Evolutionary conservation across 495 filamentous ascomycete species (phyloP), one percentile per base, ranked within the genome.

Genomic region (Rhizodiscina lignyota): DNA sequence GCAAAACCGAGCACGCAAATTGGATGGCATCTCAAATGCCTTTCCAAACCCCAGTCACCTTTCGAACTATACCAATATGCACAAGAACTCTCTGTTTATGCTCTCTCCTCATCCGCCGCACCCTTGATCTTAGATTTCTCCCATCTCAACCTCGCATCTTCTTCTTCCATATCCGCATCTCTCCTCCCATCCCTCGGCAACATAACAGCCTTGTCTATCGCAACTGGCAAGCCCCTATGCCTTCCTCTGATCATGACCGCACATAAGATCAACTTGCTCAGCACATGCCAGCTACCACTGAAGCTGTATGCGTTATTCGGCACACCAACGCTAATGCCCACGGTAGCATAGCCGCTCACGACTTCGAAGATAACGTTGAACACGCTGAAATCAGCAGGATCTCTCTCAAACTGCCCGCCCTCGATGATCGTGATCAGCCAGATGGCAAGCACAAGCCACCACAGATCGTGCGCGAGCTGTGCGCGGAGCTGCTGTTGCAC

Each of bases 311-410:
- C 67, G 28, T 65, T 59, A 27, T 67, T 62, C 0, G 80, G 78
- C 18, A 76, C 55, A 0, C 85, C 83, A 4, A 84, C 66, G 30
- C 66, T 74, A 30, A 92, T 77, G 2, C 85, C 83, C 4, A 91
- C 84, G 47, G 77, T 82, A n/a, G 79, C 82, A 47, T 92, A 91
- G 17, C 10, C 30, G 30, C 10, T 11, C 1, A 91, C 78, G 16
- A 80, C 71, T 45, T 92, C 85, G 49, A 93, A 93, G 20, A 84
- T 63, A 38, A 91, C 67, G 46, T 87, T 89, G 55, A 91, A 91
- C 13, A 83, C 74, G 33, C 72, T 77, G 58, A 72, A 87, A 1
- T 64, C 64, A 13, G 77, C 60, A 0, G 83, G 83, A 35, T 84
- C 64, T 17, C 53, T 47, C 6, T 67, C 61, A 52, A 77, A 84